phyloP scores from a whole-genome alignment of 768 basidiomycete genomes.

The Russula lepida region DNA sequence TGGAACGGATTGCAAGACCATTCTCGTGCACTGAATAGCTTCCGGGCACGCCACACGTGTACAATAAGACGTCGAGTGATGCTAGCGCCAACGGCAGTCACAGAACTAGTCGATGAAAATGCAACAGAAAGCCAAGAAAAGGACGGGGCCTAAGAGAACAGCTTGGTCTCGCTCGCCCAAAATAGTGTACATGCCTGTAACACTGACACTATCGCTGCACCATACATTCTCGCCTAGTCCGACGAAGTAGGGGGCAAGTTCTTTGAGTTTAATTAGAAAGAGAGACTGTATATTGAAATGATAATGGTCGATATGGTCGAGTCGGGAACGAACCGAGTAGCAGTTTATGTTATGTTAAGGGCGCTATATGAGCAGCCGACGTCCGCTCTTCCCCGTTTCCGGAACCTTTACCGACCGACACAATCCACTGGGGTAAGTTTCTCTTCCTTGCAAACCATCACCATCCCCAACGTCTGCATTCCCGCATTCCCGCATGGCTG shows the following conservation, averaged over 20 bases:
- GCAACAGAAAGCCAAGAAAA: background rate
- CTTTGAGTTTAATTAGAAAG: too few species aligned
- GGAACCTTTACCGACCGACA: background rate
- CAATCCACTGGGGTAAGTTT: background rate
- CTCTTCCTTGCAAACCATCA: background rate
- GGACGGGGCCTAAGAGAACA: background rate
- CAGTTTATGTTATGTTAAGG: background rate
- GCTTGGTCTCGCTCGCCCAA: too few species aligned
- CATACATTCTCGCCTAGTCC: background rate
- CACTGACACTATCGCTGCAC: background rate
- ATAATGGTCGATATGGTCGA: background rate
- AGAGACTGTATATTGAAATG: background rate
- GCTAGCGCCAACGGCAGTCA: background rate
- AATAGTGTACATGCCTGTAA: too few species aligned
- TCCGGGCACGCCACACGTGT: background rate
- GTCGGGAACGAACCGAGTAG: constrained; percentile 4
- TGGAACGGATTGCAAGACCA: background rate
- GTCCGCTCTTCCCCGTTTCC: background rate
- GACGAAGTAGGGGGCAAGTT: too few species aligned
- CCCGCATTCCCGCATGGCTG: constrained; percentile 3
- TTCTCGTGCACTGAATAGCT: background rate
- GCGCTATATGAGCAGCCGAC: background rate
- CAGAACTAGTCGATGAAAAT: background rate
- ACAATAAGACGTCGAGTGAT: background rate
- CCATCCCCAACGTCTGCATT: background rate